These are phyloP conservation scores for Lophiostoma macrostomum DNA, from an alignment of 495 filamentous ascomycete species.

Conservation along the genomic window DNA sequence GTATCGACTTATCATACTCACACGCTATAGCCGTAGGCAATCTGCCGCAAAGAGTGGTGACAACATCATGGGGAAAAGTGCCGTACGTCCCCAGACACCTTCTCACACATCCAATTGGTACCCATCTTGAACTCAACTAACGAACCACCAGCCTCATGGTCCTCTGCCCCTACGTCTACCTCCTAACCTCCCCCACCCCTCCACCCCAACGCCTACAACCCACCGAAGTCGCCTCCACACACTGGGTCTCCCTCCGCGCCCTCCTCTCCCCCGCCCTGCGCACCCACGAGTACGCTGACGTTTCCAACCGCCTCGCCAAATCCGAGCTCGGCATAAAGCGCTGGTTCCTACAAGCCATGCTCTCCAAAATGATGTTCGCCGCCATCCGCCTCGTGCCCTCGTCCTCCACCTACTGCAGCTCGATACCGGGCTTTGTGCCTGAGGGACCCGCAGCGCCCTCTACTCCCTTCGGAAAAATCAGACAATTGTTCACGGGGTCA, in stretches of 20 bases:
- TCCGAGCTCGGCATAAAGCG: slow-evolving; percentile 51
- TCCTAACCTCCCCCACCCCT: slow-evolving; percentile 56
- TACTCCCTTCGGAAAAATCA: slow-evolving; percentile 4
- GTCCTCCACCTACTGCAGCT: slow-evolving; percentile 56
- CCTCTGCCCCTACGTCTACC: slow-evolving; percentile 71
- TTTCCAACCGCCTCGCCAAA: slow-evolving; percentile 60
- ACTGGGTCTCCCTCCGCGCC: slow-evolving; percentile 71
- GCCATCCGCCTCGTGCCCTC: slow-evolving; percentile 64
- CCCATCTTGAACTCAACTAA: not conserved
- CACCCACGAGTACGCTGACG: slow-evolving; percentile 64
- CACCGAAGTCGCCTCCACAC: slow-evolving; percentile 68
- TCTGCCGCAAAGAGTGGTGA: slow-evolving; percentile 68
- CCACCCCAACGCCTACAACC: slow-evolving; percentile 65
- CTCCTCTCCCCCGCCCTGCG: slow-evolving; percentile 60
- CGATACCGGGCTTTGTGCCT: slow-evolving; percentile 47
- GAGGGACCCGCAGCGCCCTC: not conserved
- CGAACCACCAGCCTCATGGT: slow-evolving; percentile 72
- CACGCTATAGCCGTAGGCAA: slow-evolving; percentile 62
- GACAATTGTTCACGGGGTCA: slow-evolving; percentile 1
- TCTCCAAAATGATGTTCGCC: slow-evolving; percentile 71
- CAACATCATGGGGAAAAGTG: slow-evolving; percentile 66
- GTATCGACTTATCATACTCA: slow-evolving; percentile 57
- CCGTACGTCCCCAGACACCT: slow-evolving; percentile 51
- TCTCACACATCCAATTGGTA: not conserved
- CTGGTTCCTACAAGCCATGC: slow-evolving; percentile 51